Evolutionary conservation across 805 yeast species (phyloP).

Genomic region (Zygosaccharomyces siamensis): DNA sequence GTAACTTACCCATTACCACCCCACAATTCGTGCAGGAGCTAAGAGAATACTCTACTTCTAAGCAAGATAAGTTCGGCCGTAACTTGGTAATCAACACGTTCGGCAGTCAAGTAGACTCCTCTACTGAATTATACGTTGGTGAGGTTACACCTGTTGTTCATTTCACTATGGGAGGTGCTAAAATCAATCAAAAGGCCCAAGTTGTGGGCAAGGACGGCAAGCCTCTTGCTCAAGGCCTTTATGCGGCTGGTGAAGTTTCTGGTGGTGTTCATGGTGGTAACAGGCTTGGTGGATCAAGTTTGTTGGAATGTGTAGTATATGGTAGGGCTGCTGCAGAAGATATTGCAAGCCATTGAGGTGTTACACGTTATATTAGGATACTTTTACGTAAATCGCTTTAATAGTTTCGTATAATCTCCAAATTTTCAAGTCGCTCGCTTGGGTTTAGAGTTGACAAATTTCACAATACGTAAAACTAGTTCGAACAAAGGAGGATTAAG

Average conservation of each 20-base stretch:
- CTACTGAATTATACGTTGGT: slow-evolving; percentile 42
- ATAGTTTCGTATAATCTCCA: background rate
- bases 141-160: slow-evolving; percentile 59
- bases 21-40: slow-evolving; percentile 25
- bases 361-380: background rate
- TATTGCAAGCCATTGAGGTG: slow-evolving; percentile 18
- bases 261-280: slow-evolving; percentile 67
- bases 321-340: slow-evolving; percentile 48
- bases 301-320: slow-evolving; percentile 57
- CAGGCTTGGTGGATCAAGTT: slow-evolving; percentile 55
- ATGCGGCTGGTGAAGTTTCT: slow-evolving; percentile 62
- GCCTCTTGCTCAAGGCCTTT: slow-evolving; percentile 42
- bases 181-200: slow-evolving; percentile 45
- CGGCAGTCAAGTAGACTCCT: slow-evolving; percentile 21
- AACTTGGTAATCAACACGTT: slow-evolving; percentile 33
- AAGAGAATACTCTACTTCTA: slow-evolving; percentile 20
- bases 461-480: background rate
- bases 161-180: slow-evolving; percentile 65
- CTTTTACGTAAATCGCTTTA: background rate
- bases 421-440: background rate
- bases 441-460: background rate
- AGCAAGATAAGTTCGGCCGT: slow-evolving; percentile 38
- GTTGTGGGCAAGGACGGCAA: slow-evolving; percentile 37
- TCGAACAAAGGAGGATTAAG: too few species aligned
- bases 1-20: slow-evolving; percentile 22